phyloP scores from a whole-genome alignment of 768 basidiomycete species.

The Fistulinella prunicolor region DNA sequence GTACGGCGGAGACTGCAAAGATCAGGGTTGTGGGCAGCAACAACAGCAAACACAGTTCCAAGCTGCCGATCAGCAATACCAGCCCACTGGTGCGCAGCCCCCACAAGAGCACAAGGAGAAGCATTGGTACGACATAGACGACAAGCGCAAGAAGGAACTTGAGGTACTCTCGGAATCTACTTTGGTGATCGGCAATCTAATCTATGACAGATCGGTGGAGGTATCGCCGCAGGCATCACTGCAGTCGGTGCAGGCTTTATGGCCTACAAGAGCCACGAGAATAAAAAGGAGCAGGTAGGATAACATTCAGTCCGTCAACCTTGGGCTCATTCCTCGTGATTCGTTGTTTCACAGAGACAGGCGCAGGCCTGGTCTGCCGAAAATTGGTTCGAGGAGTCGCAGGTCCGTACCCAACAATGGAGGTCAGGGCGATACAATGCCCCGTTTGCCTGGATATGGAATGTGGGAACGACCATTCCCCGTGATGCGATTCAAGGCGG shows the following conservation, averaged over 20 bases:
- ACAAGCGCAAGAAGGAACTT: slow-evolving; percentile 55
- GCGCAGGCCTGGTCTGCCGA: slow-evolving; percentile 47
- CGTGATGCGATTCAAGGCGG: slow-evolving; percentile 54
- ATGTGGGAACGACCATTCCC: slow-evolving; percentile 59
- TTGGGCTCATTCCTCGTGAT: not conserved
- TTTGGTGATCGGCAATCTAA: slow-evolving; percentile 2
- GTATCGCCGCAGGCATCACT: slow-evolving; percentile 53
- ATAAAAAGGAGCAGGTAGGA: slow-evolving; percentile 54
- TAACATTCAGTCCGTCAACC: not conserved
- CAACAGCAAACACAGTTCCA: slow-evolving; percentile 29
- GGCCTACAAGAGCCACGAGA: slow-evolving; percentile 55
- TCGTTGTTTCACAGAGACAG: slow-evolving; percentile 39
- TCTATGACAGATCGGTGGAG: slow-evolving; percentile 56
- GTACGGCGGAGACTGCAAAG: too few species aligned
- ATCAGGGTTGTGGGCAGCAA: slow-evolving; percentile 18
- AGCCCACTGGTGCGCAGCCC: slow-evolving; percentile 18
- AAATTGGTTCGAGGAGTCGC: slow-evolving; percentile 58
- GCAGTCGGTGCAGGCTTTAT: slow-evolving; percentile 46
- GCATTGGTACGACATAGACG: slow-evolving; percentile 57
- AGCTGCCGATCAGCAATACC: slow-evolving; percentile 20
- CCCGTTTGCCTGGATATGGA: slow-evolving; percentile 62
- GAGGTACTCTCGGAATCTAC: slow-evolving; percentile 37
- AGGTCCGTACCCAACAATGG: slow-evolving; percentile 50
- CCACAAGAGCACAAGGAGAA: slow-evolving; percentile 48
- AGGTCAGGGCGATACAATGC: slow-evolving; percentile 39